Base-by-base conservation (phyloP, 129 eudicot species). In the Logfia minima region DNA sequence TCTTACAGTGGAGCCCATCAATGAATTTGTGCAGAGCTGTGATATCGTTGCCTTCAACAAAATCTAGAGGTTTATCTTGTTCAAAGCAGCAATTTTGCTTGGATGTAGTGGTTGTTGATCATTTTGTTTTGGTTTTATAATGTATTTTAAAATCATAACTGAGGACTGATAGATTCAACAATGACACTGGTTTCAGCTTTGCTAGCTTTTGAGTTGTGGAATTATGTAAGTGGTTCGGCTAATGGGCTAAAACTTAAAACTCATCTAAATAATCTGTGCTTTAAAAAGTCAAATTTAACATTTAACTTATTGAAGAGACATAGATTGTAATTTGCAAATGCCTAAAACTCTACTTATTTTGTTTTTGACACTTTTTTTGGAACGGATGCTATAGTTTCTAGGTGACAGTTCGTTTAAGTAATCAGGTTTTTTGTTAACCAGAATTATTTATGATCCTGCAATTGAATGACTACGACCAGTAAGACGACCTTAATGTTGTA, bases 31-130 rank as follows among this genome's bases (percentile, higher is more conserved):
- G 62, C 99, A 95, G 77, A 95, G 99, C 78, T 95, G 99, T 66
- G 99, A 95, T 77, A 95, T 95, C 65, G 97, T 88, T 66, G 99
- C 99, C 72, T 95, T 95, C 88, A 95, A 95, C 94, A 95, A 95
- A 75, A 95, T 95, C 58, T 93, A 80, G 86, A 80, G 59, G 8
- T 52, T 63, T 74, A 61, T 59, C 35, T 37, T 14, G 14, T 70
- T 69, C 35, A 59, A 77, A 58, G 22, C 61, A 66, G 39, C 80
- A 74, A 58, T 80, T 80, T 74, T 80, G 80, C 43, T 73, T 72
- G n/a, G 56, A 70, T 78, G 52, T 77, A 53, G 35, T 45, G 4
- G 60, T 72, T 74, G 43, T 31, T 63, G 18, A 8, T 75, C 37
- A 10, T 43, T 26, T 63, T 31, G 65, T 65, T 76, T 51, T 76